Evolutionary conservation across 495 filamentous ascomycete species (phyloP).

Genomic region (Cercophora samala): DNA sequence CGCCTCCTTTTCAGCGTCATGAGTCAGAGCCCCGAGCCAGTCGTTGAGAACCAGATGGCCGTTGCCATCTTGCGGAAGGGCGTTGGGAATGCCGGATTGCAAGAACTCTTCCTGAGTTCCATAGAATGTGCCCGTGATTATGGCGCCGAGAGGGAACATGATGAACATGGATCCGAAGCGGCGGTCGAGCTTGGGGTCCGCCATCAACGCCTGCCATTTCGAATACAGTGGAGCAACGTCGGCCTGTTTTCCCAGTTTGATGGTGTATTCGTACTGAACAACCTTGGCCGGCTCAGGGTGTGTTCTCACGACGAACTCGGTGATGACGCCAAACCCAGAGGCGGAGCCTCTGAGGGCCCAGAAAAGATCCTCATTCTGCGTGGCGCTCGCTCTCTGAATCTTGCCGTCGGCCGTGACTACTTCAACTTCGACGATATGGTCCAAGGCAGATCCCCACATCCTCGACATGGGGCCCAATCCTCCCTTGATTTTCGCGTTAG

Average conservation of each 20-base stretch:
- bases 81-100: conserved; percentile 42
- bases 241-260: conserved; percentile 44
- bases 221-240: conserved; percentile 41
- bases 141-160: conserved; percentile 47
- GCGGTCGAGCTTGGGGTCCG: conserved; percentile 52
- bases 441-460: conserved; percentile 55
- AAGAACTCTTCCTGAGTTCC: conserved; percentile 51
- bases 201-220: conserved; percentile 44
- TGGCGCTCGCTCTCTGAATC: conserved; percentile 51
- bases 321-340: conserved; percentile 62
- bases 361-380: conserved; percentile 56
- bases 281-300: conserved; percentile 53
- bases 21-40: conserved; percentile 53
- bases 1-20: conserved; percentile 49
- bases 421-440: conserved; percentile 54
- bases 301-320: conserved; percentile 60
- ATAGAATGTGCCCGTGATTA: conserved; percentile 52
- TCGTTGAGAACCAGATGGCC: conserved; percentile 47
- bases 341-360: conserved; percentile 59
- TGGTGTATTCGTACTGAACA: conserved; percentile 50
- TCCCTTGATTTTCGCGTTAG: conserved; percentile 35
- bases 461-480: conserved; percentile 53
- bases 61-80: conserved; percentile 37
- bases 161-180: conserved; percentile 53
- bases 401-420: conserved; percentile 59